phyloP scores from a whole-genome alignment of 1,139 yeast species.

The Magnusiomyces starmeri region DNA sequence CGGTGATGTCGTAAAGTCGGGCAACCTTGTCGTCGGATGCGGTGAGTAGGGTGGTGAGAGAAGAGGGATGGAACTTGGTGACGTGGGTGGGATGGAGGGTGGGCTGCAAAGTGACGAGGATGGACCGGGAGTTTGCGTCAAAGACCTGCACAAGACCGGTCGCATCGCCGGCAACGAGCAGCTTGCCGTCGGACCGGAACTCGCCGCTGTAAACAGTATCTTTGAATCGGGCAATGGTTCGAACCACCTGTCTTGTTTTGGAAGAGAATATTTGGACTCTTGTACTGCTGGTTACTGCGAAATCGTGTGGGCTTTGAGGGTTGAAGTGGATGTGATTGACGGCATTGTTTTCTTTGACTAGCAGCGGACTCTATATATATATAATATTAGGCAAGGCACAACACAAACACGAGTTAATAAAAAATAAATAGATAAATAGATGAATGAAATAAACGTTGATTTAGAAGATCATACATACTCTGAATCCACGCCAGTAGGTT shows the following conservation, averaged over 20 bases:
- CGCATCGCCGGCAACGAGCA: constrained; percentile 82
- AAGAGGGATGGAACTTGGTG: constrained; percentile 80
- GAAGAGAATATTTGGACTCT: constrained; percentile 88
- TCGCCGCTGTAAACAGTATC: constrained; percentile 87
- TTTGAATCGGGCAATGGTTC: constrained; percentile 84
- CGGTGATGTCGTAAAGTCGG: constrained; percentile 74
- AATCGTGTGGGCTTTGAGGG: constrained; percentile 81
- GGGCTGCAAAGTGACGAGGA: constrained; percentile 73
- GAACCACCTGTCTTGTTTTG: constrained; percentile 82
- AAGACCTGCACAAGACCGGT: constrained; percentile 79
- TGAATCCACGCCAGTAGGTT: constrained; percentile 84
- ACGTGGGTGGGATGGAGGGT: constrained; percentile 86
- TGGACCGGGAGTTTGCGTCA: constrained; percentile 74
- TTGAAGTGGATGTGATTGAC: constrained; percentile 83
- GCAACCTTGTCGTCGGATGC: constrained; percentile 90
- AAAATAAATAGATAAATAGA: background rate
- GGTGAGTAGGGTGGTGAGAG: constrained; percentile 65
- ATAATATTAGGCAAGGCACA: background rate
- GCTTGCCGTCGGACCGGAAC: constrained; percentile 73
- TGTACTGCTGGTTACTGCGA: constrained; percentile 89
- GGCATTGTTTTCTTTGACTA: constrained; percentile 90
- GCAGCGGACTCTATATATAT: constrained; percentile 59
- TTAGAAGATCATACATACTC: constrained; percentile 27
- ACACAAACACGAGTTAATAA: background rate
- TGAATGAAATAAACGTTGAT: background rate